A percentile compares a stretch with the other conserved stretches of the same genome.
Conservation (phyloP, 768 basidiomycete species). For the Mycena rebaudengoi region DNA sequence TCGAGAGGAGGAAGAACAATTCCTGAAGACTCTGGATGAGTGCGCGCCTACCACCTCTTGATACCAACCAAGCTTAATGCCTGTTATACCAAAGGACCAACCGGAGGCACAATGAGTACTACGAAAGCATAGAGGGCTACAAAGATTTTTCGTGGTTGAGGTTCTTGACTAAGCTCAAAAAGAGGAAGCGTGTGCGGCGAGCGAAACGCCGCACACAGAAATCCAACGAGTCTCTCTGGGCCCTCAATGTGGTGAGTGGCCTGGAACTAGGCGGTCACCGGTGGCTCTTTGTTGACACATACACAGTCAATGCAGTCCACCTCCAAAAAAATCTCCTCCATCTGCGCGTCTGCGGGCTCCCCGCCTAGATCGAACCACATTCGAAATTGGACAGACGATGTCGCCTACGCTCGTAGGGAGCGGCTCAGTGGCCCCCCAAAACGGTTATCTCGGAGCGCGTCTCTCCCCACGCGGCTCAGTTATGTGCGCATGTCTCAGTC, state of each 20-base stretch:
- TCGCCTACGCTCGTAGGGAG: too few relatives aligned
- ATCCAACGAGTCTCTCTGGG: neutral
- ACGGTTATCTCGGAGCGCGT: too few relatives aligned
- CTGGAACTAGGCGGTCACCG: too few relatives aligned
- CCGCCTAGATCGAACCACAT: neutral
- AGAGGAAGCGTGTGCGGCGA: neutral
- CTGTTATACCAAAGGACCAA: neutral
- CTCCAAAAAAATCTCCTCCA: slow-evolving; percentile 11
- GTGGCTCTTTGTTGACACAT: neutral
- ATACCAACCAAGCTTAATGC: neutral
- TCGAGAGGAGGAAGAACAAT: neutral
- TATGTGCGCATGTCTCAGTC: too few relatives aligned
- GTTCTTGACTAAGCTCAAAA: neutral
- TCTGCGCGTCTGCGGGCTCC: neutral
- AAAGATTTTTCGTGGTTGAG: slow-evolving; percentile 3
- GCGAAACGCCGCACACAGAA: neutral
- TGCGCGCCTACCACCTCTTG: neutral
- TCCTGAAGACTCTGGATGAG: neutral
- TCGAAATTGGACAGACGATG: neutral
- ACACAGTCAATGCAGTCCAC: neutral
- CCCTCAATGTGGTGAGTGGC: neutral
- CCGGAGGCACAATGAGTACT: neutral
- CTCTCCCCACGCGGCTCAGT: too few relatives aligned
- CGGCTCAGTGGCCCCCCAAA: too few relatives aligned
- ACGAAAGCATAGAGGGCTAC: neutral